phyloP scores from a whole-genome alignment of 805 yeast genomes.

The Yamadazyma kitorensis region DNA sequence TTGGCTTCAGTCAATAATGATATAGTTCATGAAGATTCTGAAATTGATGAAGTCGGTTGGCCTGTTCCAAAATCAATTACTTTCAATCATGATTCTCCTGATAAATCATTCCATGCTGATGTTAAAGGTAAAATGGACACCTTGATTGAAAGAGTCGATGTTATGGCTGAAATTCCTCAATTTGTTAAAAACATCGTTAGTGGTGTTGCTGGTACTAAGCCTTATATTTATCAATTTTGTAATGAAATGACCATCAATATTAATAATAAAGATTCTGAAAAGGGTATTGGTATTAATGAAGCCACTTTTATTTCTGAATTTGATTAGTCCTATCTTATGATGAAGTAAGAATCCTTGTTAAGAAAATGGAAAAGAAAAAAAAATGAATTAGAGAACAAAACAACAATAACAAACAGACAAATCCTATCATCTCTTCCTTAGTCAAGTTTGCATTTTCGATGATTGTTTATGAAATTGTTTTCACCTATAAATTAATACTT shows the following conservation, averaged over 20 bases:
- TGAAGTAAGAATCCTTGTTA: too few species aligned
- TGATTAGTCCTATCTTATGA: too few species aligned
- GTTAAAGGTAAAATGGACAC: slow-evolving; percentile 60
- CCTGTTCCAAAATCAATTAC: slow-evolving; percentile 70
- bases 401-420: too few species aligned
- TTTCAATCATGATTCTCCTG: slow-evolving; percentile 48
- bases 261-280: slow-evolving; percentile 44
- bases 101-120: slow-evolving; percentile 41
- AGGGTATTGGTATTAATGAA: slow-evolving; percentile 71
- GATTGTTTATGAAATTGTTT: too few species aligned
- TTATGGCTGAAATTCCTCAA: slow-evolving; percentile 94
- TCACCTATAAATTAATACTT: slow-evolving; percentile 1
- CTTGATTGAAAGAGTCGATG: slow-evolving; percentile 89
- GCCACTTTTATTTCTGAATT: slow-evolving; percentile 69
- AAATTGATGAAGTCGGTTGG: slow-evolving; percentile 86
- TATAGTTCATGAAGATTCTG: slow-evolving; percentile 52
- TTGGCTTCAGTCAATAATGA: slow-evolving; percentile 64
- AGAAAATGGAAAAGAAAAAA: too few species aligned
- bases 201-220: slow-evolving; percentile 94
- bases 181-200: slow-evolving; percentile 91
- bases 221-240: slow-evolving; percentile 92
- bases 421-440: too few species aligned
- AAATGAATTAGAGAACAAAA: too few species aligned
- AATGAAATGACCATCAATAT: slow-evolving; percentile 54
- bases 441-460: too few species aligned